A percentile compares a stretch with the other conserved stretches of the same genome.
phyloP scores from a whole-genome alignment of 352 stramenopile genomes.

The Elongisporangium undulatum region DNA sequence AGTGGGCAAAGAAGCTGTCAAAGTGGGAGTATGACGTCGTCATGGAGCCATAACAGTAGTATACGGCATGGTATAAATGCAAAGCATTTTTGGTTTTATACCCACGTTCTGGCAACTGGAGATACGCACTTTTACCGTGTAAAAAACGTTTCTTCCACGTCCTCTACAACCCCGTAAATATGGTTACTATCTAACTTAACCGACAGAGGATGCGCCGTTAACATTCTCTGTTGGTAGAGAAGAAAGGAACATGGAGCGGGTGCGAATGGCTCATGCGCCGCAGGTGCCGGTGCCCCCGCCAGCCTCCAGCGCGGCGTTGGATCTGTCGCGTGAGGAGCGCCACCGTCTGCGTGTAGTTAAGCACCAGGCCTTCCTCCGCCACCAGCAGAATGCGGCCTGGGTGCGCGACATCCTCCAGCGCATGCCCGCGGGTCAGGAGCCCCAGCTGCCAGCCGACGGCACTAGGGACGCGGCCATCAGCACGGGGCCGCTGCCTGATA shows the following conservation, averaged over 20 bases:
- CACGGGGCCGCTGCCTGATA: conserved; percentile 2
- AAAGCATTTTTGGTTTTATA: no score
- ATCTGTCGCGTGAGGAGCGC: conserved; percentile 40
- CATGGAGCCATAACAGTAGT: no score
- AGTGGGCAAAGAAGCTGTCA: no score
- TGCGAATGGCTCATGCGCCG: conserved; percentile 13
- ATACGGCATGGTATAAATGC: no score
- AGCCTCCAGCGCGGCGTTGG: conserved; percentile 16
- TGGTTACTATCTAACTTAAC: no score
- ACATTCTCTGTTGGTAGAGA: background rate
- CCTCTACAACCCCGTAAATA: no score
- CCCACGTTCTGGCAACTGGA: no score
- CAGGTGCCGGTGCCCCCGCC: conserved; percentile 33
- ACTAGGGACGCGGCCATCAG: conserved; percentile 6
- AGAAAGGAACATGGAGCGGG: conserved; percentile 27
- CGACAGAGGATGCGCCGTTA: no score
- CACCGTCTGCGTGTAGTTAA: conserved; percentile 43
- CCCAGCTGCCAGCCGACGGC: background rate
- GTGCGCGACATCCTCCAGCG: conserved; percentile 30
- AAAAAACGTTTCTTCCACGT: no score
- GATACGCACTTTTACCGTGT: no score
- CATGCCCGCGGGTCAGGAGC: background rate
- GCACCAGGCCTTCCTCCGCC: conserved; percentile 53
- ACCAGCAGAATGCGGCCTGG: conserved; percentile 63
- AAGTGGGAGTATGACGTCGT: no score